Percentiles rank a stretch among this genome's conserved stretches.
phyloP scores from a whole-genome alignment of 345 rosid species.

The Turnera subulata region DNA sequence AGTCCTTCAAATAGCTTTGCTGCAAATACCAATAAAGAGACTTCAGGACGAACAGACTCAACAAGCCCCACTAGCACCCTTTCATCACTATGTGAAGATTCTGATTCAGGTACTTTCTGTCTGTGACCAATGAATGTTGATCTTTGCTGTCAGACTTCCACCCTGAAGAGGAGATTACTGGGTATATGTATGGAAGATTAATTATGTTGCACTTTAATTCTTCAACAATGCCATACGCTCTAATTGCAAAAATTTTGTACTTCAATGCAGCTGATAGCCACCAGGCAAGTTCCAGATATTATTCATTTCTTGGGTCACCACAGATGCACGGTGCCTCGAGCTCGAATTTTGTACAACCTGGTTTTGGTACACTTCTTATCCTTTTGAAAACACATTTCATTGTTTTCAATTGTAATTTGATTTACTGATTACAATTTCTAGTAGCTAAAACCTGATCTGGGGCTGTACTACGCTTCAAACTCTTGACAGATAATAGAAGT shows the following conservation, averaged over 20 bases:
- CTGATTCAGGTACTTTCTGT: slow-evolving; percentile 64
- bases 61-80: slow-evolving; percentile 76
- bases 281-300: slow-evolving; percentile 43
- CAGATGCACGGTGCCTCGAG: slow-evolving; percentile 37
- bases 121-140: slow-evolving; percentile 7
- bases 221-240: slow-evolving; percentile 11
- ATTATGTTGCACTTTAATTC: slow-evolving; percentile 13
- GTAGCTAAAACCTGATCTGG: slow-evolving; percentile 13
- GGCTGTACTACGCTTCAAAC: slow-evolving; percentile 13
- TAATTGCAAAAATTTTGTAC: slow-evolving; percentile 17
- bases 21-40: slow-evolving; percentile 29
- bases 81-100: slow-evolving; percentile 73
- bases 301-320: slow-evolving; percentile 28
- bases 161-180: neutral
- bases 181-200: neutral
- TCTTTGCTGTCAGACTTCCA: neutral
- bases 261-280: slow-evolving; percentile 62
- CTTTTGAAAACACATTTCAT: too few species aligned
- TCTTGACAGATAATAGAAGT: slow-evolving; percentile 32
- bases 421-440: neutral
- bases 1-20: slow-evolving; percentile 37
- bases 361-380: slow-evolving; percentile 31
- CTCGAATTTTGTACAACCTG: slow-evolving; percentile 23
- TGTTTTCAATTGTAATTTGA: neutral
- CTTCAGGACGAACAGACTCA: slow-evolving; percentile 64